Base-by-base conservation (phyloP, 2,329 filamentous ascomycete species). In the Geoglossum cookeanum region DNA sequence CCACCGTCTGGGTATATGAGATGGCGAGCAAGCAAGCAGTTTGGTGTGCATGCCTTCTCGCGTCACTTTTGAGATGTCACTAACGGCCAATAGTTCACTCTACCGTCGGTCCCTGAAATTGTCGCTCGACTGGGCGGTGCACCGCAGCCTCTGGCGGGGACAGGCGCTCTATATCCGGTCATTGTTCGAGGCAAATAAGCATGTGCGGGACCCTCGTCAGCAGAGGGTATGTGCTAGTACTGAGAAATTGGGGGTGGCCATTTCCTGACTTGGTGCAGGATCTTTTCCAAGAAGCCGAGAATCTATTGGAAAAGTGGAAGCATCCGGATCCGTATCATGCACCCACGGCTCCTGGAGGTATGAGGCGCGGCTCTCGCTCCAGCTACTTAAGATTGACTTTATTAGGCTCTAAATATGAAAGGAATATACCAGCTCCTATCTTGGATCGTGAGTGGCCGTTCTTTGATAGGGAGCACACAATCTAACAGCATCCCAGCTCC, bases 111-210 rank as follows among this genome's bases (percentile, higher is more conserved):
- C 89, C 30, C 72, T 98, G 68, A 96, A 96, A 78, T 82, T 96
- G 62, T 79, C 92, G 47, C 81, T 97, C 63, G 89, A 96, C 75
- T 98, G 92, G 92, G 81, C 88, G 58, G 89, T 97, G 61, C 87
- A 96, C 69, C 81, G 92, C 63, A 81, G 91, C 66, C 74, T 96
- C 60, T 98, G 92, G 91, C 85, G 92, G 65, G 90, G 91, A 61
- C 92, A 97, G 72, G 92, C 92, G 35, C 75, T 97, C 61, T 97
- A 98, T 71, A 94, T 98, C 65, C 84, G 92, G 65, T 89, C 85
- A 42, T 78, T 97, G 13, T 98, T 97, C 68, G 92, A 98, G 70
- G 88, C 88, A 58, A 97, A 98, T 71, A 87, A 81, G 68, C 76
- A 88, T 68, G 76, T 97, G 60, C 81, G 79, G 58, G 87, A 96